Conservation (phyloP, 2,329 filamentous ascomycete genomes). For the Ophiostoma angusticollis region DNA sequence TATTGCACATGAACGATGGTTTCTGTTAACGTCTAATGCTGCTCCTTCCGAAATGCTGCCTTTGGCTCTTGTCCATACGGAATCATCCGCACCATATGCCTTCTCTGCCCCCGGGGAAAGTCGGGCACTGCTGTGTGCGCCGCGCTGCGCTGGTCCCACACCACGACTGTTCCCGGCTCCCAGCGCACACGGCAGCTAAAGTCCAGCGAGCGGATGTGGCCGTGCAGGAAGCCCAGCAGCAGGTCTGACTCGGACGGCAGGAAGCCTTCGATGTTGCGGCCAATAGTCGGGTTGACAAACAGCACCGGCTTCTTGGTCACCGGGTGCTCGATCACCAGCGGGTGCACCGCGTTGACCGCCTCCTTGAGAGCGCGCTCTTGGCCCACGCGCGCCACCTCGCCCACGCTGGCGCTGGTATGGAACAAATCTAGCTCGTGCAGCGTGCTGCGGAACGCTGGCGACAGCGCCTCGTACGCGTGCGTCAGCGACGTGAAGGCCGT, state of each 20-base stretch:
- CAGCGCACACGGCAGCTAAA: conserved; percentile 34
- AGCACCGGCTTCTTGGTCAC: conserved; percentile 72
- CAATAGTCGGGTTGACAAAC: conserved; percentile 47
- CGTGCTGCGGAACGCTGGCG: conserved; percentile 59
- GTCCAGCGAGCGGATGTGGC: conserved; percentile 33
- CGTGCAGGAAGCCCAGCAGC: conserved; percentile 28
- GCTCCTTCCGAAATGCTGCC: not conserved
- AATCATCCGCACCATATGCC: conserved; percentile 18
- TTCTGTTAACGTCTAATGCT: too few relatives aligned
- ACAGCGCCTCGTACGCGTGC: conserved; percentile 69
- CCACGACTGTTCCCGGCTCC: conserved; percentile 31
- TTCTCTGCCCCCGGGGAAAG: conserved; percentile 10
- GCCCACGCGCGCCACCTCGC: conserved; percentile 9
- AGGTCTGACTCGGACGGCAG: conserved; percentile 74
- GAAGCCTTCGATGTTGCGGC: conserved; percentile 51
- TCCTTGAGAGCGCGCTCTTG: conserved; percentile 4
- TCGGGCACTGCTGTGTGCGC: conserved; percentile 15
- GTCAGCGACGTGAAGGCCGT: conserved; percentile 71
- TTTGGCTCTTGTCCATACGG: conserved; percentile 2
- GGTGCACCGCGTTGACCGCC: conserved; percentile 58
- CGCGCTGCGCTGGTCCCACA: conserved; percentile 20
- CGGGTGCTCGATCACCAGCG: conserved; percentile 71
- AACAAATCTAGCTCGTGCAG: conserved; percentile 68
- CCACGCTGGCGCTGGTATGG: conserved; percentile 30
- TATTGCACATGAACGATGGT: too few relatives aligned